These are phyloP conservation scores for Davidsoniella eucalypti DNA, from an alignment of 2,329 filamentous ascomycete species.

Conservation along the genomic window DNA sequence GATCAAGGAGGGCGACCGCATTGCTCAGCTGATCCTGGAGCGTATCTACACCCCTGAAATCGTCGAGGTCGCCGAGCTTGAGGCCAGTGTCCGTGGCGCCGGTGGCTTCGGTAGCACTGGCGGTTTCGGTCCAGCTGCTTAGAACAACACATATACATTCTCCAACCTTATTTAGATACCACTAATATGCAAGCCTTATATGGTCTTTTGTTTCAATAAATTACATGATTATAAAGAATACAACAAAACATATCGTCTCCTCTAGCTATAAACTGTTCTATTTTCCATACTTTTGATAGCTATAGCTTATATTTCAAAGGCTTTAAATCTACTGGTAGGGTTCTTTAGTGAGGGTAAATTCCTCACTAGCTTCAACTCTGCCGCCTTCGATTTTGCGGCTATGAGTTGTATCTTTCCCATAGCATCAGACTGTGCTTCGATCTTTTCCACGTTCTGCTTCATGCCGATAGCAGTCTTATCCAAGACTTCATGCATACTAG, in stretches of 20 bases:
- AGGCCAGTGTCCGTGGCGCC: conserved; percentile 77
- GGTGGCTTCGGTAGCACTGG: conserved; percentile 90
- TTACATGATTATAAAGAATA: too few relatives aligned
- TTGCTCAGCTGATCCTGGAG: conserved; percentile 89
- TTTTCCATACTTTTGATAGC: neutral
- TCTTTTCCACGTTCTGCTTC: conserved; percentile 26
- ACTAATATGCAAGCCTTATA: too few relatives aligned
- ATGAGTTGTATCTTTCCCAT: conserved; percentile 48
- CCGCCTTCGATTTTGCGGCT: conserved; percentile 51
- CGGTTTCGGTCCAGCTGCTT: conserved; percentile 8
- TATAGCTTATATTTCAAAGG: conserved; percentile 19
- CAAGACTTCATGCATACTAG: conserved; percentile 81
- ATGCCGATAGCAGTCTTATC: conserved; percentile 50
- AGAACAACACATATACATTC: neutral
- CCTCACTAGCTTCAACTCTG: conserved; percentile 70
- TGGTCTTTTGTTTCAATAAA: too few relatives aligned
- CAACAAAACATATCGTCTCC: too few relatives aligned
- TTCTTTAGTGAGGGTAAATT: conserved; percentile 52
- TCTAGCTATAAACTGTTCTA: too few relatives aligned
- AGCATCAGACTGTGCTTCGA: conserved; percentile 28
- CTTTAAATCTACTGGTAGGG: conserved; percentile 48
- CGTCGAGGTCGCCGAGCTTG: conserved; percentile 71
- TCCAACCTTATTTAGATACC: neutral
- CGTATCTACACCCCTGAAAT: conserved; percentile 89
- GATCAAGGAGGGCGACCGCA: conserved; percentile 70